These are phyloP conservation scores for Pelargonium fulgidum DNA, from an alignment of 441 rosid genomes.

Conservation along the genomic window DNA sequence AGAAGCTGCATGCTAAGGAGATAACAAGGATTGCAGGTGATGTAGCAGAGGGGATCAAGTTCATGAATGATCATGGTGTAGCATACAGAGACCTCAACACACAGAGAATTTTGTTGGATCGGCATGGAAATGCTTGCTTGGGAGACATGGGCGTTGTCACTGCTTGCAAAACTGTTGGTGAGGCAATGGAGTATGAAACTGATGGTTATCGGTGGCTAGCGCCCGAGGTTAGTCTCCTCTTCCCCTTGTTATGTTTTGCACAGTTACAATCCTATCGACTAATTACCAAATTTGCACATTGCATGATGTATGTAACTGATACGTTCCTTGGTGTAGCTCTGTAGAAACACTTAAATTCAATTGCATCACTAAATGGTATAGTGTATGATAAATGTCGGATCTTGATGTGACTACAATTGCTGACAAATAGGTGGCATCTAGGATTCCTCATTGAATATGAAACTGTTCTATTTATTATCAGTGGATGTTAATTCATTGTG, in stretches of 20 bases:
- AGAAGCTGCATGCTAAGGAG: slow-evolving; percentile 74
- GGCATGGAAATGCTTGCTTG: slow-evolving; percentile 77
- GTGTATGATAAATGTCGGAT: no score
- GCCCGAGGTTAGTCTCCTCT: slow-evolving; percentile 64
- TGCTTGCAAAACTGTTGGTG: slow-evolving; percentile 79
- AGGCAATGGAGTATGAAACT: slow-evolving; percentile 84
- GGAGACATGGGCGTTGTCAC: slow-evolving; percentile 81
- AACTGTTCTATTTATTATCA: no score
- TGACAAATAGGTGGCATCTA: no score
- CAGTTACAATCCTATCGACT: not conserved
- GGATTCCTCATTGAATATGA: no score
- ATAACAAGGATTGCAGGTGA: slow-evolving; percentile 61
- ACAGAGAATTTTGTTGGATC: slow-evolving; percentile 67
- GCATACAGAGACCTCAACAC: slow-evolving; percentile 76
- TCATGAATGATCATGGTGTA: slow-evolving; percentile 77
- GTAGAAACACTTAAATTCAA: no score
- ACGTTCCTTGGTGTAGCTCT: no score
- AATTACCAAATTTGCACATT: not conserved
- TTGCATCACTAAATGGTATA: no score
- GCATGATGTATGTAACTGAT: no score
- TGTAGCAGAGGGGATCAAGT: slow-evolving; percentile 74
- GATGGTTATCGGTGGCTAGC: slow-evolving; percentile 98
- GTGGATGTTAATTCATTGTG: no score
- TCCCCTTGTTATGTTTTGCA: not conserved
- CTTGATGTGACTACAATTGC: no score